Percentiles rank a stretch among this genome's conserved stretches.
These are phyloP conservation scores for Ploettnerulaceae sp. DNA, from an alignment of 2,329 filamentous ascomycete genomes.

Conservation along the genomic window DNA sequence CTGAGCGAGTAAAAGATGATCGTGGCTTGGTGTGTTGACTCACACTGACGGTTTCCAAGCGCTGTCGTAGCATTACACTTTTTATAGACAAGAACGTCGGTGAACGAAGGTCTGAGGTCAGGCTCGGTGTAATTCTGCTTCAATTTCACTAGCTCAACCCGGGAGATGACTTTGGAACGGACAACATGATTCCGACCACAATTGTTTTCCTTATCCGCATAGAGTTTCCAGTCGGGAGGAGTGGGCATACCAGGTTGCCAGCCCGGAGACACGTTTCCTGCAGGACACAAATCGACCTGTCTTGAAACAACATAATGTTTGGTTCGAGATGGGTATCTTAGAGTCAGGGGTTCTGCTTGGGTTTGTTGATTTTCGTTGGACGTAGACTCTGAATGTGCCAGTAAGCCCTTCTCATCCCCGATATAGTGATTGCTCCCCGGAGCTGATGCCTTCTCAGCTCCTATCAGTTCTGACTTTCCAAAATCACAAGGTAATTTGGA, in stretches of 20 bases:
- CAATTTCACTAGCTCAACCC: background rate
- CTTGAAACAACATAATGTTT: background rate
- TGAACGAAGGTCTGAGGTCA: background rate
- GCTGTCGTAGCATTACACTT: conserved; percentile 1
- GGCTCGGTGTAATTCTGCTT: background rate
- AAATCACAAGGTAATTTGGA: no score
- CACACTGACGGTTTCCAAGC: background rate
- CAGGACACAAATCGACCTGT: no score
- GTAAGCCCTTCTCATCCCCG: background rate
- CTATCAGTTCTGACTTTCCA: no score
- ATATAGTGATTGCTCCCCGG: no score
- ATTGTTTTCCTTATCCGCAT: background rate
- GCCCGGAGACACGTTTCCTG: no score
- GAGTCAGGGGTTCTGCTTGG: background rate
- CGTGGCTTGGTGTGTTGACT: background rate
- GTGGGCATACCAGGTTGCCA: no score
- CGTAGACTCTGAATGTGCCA: conserved; percentile 1
- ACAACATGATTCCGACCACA: background rate
- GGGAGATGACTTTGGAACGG: background rate
- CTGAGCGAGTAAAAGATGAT: conserved; percentile 4
- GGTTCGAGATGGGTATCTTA: no score
- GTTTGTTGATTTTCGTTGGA: background rate
- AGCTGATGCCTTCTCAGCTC: no score
- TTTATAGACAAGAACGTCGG: background rate
- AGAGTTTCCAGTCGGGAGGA: conserved; percentile 1